These are phyloP conservation scores for Nitzschia putrida DNA, from an alignment of 108 stramenopile species.

Conservation along the genomic window DNA sequence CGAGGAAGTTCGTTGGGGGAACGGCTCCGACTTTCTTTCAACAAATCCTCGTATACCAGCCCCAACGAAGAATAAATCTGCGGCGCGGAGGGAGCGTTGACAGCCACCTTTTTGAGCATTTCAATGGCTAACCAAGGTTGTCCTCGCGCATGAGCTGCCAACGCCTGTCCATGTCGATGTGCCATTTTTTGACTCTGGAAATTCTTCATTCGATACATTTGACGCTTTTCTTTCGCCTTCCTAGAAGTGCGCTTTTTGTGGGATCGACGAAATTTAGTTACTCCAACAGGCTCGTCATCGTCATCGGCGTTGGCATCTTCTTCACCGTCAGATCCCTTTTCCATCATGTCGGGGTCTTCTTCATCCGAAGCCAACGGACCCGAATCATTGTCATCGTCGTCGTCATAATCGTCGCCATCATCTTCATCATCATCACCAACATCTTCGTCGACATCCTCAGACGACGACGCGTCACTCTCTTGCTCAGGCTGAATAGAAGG, in stretches of 20 bases:
- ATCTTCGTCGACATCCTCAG: conserved; percentile 23
- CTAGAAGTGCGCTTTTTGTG: neutral
- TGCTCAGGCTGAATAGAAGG: neutral
- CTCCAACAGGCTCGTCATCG: neutral
- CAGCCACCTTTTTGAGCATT: conserved; percentile 67
- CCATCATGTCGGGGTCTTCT: conserved; percentile 15
- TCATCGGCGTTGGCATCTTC: neutral
- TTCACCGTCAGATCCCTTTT: conserved; percentile 2
- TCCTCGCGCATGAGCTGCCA: conserved; percentile 74
- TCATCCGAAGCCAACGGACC: conserved; percentile 20
- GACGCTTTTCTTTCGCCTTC: conserved; percentile 1
- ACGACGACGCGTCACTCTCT: neutral
- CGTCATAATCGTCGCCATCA: conserved; percentile 15
- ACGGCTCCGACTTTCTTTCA: conserved; percentile 42
- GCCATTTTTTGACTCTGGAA: conserved; percentile 74
- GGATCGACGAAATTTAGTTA: neutral
- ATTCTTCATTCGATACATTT: conserved; percentile 63
- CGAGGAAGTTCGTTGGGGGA: neutral
- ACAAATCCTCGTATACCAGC: conserved; percentile 86
- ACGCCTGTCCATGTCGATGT: conserved; percentile 75
- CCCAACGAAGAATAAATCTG: conserved; percentile 85
- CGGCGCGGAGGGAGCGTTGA: conserved; percentile 78
- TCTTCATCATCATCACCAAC: conserved; percentile 33
- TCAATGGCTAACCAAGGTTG: conserved; percentile 61
- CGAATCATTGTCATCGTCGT: conserved; percentile 18